Conservation (phyloP, 2,329 filamentous ascomycete species). For the Cladophialophora bantiana region DNA sequence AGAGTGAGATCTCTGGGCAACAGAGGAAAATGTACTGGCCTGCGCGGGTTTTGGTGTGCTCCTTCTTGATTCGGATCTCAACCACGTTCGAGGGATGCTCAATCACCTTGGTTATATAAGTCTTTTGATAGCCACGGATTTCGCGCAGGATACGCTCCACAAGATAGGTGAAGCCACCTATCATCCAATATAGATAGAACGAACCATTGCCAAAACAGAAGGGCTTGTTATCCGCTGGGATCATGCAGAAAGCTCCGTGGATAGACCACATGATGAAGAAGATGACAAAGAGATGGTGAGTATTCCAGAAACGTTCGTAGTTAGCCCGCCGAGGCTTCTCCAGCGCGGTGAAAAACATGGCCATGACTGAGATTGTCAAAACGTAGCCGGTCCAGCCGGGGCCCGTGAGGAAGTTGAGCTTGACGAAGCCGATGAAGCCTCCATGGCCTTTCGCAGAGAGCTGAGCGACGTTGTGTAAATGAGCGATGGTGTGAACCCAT, state of each 20-base stretch:
- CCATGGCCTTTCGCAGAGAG: conserved; percentile 76
- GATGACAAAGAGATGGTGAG: conserved; percentile 83
- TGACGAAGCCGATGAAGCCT: conserved; percentile 77
- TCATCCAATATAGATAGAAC: conserved; percentile 91
- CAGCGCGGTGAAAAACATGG: conserved; percentile 77
- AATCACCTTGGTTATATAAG: conserved; percentile 86
- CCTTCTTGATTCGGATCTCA: conserved; percentile 90
- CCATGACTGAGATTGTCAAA: conserved; percentile 79
- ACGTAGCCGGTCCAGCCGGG: conserved; percentile 87
- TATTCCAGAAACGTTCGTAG: conserved; percentile 91
- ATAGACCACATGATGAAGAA: conserved; percentile 92
- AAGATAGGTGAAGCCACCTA: conserved; percentile 79
- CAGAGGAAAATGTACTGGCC: conserved; percentile 86
- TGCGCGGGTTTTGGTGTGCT: conserved; percentile 76
- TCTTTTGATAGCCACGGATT: conserved; percentile 79
- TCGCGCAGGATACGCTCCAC: conserved; percentile 78
- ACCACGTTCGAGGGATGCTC: conserved; percentile 88
- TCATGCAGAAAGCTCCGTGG: conserved; percentile 90
- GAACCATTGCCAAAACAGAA: conserved; percentile 79
- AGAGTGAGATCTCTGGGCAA: conserved; percentile 83
- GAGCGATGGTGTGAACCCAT: conserved; percentile 85
- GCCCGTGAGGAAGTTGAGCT: conserved; percentile 80
- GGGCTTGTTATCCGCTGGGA: conserved; percentile 79
- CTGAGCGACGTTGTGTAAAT: conserved; percentile 86
- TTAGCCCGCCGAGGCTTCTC: conserved; percentile 81